Conservation (phyloP, 768 basidiomycete genomes). For the Sporobolomyces phaffii region DNA sequence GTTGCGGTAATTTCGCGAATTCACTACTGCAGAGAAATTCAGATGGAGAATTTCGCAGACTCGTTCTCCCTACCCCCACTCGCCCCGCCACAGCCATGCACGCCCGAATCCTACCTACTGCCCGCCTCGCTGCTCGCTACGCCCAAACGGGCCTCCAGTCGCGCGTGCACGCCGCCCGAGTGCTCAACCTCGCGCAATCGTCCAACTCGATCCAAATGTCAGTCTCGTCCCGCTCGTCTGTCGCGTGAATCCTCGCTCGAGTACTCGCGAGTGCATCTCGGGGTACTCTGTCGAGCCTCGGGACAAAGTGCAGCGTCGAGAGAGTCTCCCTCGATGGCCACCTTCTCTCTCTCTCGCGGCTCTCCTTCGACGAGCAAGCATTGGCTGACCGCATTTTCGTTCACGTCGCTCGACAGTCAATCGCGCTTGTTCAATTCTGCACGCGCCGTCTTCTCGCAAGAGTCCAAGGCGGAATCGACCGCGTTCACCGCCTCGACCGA, state of each 20-base stretch:
- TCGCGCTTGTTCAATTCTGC: background rate
- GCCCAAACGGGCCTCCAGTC: conserved; percentile 2
- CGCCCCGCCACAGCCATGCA: conserved; percentile 6
- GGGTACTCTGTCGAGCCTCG: too few species aligned
- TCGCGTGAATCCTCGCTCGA: too few species aligned
- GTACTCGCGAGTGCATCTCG: too few species aligned
- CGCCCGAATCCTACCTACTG: conserved; percentile 4
- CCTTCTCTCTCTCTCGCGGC: too few species aligned
- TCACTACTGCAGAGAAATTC: too few species aligned
- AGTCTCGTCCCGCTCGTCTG: background rate
- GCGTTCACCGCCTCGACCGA: background rate
- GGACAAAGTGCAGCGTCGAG: too few species aligned
- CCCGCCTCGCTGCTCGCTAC: conserved; percentile 16
- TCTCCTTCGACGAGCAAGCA: too few species aligned
- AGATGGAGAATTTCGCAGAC: background rate
- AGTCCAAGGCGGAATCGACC: background rate
- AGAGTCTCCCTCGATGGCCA: background rate
- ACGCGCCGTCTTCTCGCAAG: background rate
- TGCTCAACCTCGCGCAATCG: background rate
- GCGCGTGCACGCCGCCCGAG: background rate
- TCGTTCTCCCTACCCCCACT: background rate
- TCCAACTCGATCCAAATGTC: background rate
- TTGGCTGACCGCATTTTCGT: too few species aligned
- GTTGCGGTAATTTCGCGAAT: too few species aligned
- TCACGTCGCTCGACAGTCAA: too few species aligned